Conservation (phyloP, 2,329 filamentous ascomycete species). For the Calonectria hongkongensis region DNA sequence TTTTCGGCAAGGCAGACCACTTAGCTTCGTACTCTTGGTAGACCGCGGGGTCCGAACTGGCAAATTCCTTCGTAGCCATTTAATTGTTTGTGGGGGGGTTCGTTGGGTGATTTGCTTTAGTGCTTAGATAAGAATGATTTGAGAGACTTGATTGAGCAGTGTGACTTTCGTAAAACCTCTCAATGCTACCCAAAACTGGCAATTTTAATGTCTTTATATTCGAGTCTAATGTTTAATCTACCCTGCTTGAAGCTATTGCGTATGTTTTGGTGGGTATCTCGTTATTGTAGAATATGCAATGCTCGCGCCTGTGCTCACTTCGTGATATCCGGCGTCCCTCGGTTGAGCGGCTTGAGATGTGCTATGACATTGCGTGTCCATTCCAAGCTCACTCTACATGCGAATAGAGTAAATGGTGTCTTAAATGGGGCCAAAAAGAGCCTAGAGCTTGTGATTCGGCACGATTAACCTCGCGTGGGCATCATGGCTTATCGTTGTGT, state of each 20-base stretch:
- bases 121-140: not conserved
- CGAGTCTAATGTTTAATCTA: too few species aligned
- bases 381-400: conserved; percentile 35
- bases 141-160: not conserved
- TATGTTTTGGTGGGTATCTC: conserved; percentile 23
- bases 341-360: conserved; percentile 12
- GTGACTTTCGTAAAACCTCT: not conserved
- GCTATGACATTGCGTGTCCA: conserved; percentile 25
- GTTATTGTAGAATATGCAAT: conserved; percentile 16
- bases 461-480: not conserved
- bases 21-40: conserved; percentile 61
- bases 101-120: not conserved
- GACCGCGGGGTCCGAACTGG: conserved; percentile 60
- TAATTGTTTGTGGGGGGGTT: not conserved
- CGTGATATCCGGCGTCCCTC: not conserved
- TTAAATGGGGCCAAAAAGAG: not conserved
- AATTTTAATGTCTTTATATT: conserved; percentile 24
- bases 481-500: conserved; percentile 26
- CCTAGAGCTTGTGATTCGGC: not conserved
- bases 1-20: conserved; percentile 59
- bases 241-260: conserved; percentile 19
- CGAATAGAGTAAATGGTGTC: not conserved
- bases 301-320: not conserved
- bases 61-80: conserved; percentile 36
- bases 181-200: not conserved